These are phyloP conservation scores for Marasmius sp. DNA, from an alignment of 1,284 basidiomycete genomes.

Conservation along the genomic window DNA sequence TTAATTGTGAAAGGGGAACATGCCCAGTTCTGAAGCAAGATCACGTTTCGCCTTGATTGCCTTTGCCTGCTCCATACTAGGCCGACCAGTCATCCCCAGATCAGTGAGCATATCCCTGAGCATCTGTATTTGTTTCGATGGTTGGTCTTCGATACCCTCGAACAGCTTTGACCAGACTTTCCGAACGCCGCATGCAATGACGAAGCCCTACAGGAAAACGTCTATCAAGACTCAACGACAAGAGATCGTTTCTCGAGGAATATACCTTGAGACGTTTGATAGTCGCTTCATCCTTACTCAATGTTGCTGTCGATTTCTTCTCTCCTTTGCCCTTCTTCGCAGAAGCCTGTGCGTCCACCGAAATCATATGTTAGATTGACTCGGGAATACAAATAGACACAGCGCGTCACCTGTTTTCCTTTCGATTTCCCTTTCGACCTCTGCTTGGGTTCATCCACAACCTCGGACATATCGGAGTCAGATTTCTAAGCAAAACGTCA, in stretches of 20 bases:
- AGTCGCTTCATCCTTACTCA: slow-evolving; percentile 56
- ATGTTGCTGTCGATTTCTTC: slow-evolving; percentile 20
- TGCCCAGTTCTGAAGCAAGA: slow-evolving; percentile 78
- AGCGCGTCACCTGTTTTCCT: slow-evolving; percentile 29
- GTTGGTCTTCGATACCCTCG: slow-evolving; percentile 48
- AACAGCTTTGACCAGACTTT: slow-evolving; percentile 84
- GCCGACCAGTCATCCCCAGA: slow-evolving; percentile 79
- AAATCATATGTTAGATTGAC: not conserved
- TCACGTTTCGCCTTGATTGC: slow-evolving; percentile 70
- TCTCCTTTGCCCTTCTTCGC: slow-evolving; percentile 21
- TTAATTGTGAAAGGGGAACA: slow-evolving; percentile 21
- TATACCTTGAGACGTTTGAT: slow-evolving; percentile 60
- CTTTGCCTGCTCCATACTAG: slow-evolving; percentile 78
- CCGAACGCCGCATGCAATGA: slow-evolving; percentile 78
- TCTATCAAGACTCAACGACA: not conserved
- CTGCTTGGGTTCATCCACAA: slow-evolving; percentile 52
- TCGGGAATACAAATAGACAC: not conserved
- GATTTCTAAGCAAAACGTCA: slow-evolving; percentile 34
- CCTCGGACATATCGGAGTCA: slow-evolving; percentile 61
- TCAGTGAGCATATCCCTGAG: slow-evolving; percentile 64
- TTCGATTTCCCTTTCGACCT: slow-evolving; percentile 32
- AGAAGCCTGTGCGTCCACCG: slow-evolving; percentile 12
- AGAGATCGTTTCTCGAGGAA: not conserved
- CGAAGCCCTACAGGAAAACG: slow-evolving; percentile 49
- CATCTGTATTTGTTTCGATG: slow-evolving; percentile 65